These are phyloP conservation scores for Kappamyces sp. DNA, from an alignment of 192 early-diverging fungal species.

Conservation along the genomic window DNA sequence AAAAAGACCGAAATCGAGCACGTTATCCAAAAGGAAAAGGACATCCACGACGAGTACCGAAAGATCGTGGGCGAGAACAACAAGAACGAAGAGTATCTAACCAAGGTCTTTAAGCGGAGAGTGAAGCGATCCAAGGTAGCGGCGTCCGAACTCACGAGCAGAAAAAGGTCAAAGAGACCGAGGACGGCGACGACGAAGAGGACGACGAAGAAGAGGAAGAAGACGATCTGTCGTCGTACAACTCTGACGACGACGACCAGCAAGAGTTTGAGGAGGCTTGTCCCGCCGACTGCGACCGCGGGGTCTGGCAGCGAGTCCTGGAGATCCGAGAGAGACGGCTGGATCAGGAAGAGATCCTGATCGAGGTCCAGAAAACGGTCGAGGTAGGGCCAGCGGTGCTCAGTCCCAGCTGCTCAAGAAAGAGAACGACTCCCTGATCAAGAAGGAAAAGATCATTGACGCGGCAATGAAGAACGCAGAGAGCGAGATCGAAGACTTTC, in stretches of 20 bases:
- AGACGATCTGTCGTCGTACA: slow-evolving; percentile 25
- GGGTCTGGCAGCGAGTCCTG: slow-evolving; percentile 29
- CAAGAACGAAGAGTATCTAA: slow-evolving; percentile 53
- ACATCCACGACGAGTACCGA: slow-evolving; percentile 45
- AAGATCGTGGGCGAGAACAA: slow-evolving; percentile 48
- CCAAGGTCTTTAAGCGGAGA: slow-evolving; percentile 56
- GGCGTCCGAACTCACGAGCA: slow-evolving; percentile 7
- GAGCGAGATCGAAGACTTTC: slow-evolving; percentile 60
- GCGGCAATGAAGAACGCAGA: slow-evolving; percentile 42
- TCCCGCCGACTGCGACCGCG: slow-evolving; percentile 46
- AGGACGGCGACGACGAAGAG: slow-evolving; percentile 36
- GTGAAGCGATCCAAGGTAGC: slow-evolving; percentile 52
- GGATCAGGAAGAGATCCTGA: slow-evolving; percentile 50
- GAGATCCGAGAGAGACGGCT: slow-evolving; percentile 44
- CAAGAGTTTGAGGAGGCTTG: slow-evolving; percentile 39
- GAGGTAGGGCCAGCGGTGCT: slow-evolving; percentile 30
- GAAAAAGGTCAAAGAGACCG: slow-evolving; percentile 22
- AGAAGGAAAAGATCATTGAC: slow-evolving; percentile 57
- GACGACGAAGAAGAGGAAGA: slow-evolving; percentile 44
- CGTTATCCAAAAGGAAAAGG: slow-evolving; percentile 45
- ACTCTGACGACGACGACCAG: slow-evolving; percentile 32
- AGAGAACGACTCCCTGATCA: slow-evolving; percentile 54
- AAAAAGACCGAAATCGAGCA: slow-evolving; percentile 55
- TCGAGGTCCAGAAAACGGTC: slow-evolving; percentile 57
- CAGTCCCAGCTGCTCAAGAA: slow-evolving; percentile 45